These are phyloP conservation scores for Sporisorium scitamineum DNA, from an alignment of 1,284 basidiomycete species.

Conservation along the genomic window DNA sequence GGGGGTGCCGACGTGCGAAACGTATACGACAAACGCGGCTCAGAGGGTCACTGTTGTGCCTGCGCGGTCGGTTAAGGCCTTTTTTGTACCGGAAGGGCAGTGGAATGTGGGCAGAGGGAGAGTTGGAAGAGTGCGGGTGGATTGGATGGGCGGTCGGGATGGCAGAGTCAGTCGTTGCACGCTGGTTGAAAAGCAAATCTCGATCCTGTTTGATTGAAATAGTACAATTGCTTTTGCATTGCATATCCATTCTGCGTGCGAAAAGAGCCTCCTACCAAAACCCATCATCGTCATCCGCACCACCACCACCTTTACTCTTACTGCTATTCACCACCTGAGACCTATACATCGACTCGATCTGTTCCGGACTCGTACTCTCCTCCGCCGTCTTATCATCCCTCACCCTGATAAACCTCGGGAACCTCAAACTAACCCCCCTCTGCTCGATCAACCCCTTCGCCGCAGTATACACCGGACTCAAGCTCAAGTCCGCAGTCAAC, in stretches of 20 bases:
- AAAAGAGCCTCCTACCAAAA: slow-evolving; percentile 78
- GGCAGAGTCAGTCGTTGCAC: slow-evolving; percentile 14
- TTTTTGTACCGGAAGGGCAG: slow-evolving; percentile 23
- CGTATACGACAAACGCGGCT: slow-evolving; percentile 48
- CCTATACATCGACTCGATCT: slow-evolving; percentile 96
- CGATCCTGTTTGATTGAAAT: background rate
- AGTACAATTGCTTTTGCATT: background rate
- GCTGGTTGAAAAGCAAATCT: background rate
- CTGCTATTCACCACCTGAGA: slow-evolving; percentile 80
- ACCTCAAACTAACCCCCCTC: slow-evolving; percentile 86
- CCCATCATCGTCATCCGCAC: slow-evolving; percentile 77
- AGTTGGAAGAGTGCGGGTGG: slow-evolving; percentile 17
- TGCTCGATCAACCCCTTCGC: slow-evolving; percentile 78
- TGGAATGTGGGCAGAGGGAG: background rate
- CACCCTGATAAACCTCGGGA: slow-evolving; percentile 91
- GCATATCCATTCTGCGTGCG: background rate
- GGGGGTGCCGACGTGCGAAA: slow-evolving; percentile 45
- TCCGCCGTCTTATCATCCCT: slow-evolving; percentile 93
- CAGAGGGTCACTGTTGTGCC: slow-evolving; percentile 40
- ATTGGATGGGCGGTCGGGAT: slow-evolving; percentile 6
- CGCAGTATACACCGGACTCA: slow-evolving; percentile 96
- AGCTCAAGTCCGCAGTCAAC: slow-evolving; percentile 92
- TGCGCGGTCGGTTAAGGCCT: slow-evolving; percentile 19
- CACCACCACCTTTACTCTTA: slow-evolving; percentile 74
- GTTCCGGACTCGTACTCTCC: slow-evolving; percentile 90